Evolutionary conservation across 345 rosid species (phyloP).

Genomic region (Rhizophora apiculata): DNA sequence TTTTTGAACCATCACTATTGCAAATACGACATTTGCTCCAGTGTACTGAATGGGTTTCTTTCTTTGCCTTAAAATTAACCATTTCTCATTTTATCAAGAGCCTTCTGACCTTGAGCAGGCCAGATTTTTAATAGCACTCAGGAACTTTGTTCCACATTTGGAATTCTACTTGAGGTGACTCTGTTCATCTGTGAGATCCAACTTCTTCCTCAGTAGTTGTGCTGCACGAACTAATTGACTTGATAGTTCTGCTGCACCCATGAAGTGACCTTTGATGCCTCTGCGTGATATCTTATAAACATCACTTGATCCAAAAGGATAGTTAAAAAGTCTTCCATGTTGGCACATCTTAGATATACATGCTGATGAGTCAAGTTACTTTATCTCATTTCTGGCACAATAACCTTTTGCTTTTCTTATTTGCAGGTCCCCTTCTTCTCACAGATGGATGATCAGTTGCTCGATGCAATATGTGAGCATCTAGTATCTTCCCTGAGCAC

Average conservation of each 20-base stretch:
- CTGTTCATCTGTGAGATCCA: background rate
- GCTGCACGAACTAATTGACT: too few relatives aligned
- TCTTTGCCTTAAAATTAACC: too few relatives aligned
- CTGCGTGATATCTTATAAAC: background rate
- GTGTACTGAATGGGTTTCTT: too few relatives aligned
- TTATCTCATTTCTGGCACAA: background rate
- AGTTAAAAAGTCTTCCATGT: background rate
- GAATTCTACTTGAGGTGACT: background rate
- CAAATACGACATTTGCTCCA: too few relatives aligned
- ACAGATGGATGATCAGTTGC: constrained; percentile 65
- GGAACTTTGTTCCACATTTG: too few relatives aligned
- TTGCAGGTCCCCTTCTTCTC: constrained; percentile 64
- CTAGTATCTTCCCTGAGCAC: constrained; percentile 58
- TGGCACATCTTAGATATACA: background rate
- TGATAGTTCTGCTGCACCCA: background rate
- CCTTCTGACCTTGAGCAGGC: too few relatives aligned
- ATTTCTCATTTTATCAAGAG: too few relatives aligned
- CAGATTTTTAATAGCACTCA: too few relatives aligned
- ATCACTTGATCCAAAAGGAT: background rate
- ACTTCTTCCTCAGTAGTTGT: background rate
- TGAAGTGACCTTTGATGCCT: background rate
- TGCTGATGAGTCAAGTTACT: background rate
- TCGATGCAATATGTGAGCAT: constrained; percentile 67
- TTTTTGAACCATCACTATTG: too few relatives aligned
- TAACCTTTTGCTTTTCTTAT: constrained; percentile 2